Evolutionary conservation across 371 early-diverging fungal species (phyloP).

Genomic region (Blakeslea trispora): DNA sequence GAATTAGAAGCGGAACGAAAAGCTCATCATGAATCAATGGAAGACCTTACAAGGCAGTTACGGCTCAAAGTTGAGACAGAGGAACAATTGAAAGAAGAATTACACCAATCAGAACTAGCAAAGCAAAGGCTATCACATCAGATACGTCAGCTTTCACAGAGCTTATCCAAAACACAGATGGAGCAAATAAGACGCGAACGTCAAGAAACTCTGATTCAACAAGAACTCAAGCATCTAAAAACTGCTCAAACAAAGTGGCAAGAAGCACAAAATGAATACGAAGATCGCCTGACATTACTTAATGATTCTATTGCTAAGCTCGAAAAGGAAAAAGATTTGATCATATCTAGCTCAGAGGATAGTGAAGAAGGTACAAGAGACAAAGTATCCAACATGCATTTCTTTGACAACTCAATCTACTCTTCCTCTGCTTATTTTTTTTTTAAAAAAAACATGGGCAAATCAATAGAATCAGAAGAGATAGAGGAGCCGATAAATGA

Average conservation of each 20-base stretch:
- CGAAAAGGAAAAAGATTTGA: constrained; percentile 21
- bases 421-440: too few species aligned
- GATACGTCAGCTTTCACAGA: constrained; percentile 48
- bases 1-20: constrained; percentile 54
- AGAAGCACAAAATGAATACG: constrained; percentile 24
- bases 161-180: constrained; percentile 39
- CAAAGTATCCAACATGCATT: too few species aligned
- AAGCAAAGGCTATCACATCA: constrained; percentile 45
- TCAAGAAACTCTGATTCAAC: constrained; percentile 44
- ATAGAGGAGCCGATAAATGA: too few species aligned
- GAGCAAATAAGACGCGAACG: constrained; percentile 54
- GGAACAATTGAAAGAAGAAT: constrained; percentile 40
- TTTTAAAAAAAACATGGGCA: too few species aligned
- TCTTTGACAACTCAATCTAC: too few species aligned
- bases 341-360: not conserved
- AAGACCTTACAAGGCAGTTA: constrained; percentile 53
- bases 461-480: too few species aligned
- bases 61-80: constrained; percentile 51
- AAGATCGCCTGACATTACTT: constrained; percentile 18
- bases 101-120: constrained; percentile 40
- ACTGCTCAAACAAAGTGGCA: constrained; percentile 21
- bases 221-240: constrained; percentile 43
- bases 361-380: not conserved
- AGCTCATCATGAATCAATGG: constrained; percentile 57
- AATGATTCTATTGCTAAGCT: constrained; percentile 20